Conservation (phyloP, 1,284 basidiomycete genomes). For the Meira nashicola region DNA sequence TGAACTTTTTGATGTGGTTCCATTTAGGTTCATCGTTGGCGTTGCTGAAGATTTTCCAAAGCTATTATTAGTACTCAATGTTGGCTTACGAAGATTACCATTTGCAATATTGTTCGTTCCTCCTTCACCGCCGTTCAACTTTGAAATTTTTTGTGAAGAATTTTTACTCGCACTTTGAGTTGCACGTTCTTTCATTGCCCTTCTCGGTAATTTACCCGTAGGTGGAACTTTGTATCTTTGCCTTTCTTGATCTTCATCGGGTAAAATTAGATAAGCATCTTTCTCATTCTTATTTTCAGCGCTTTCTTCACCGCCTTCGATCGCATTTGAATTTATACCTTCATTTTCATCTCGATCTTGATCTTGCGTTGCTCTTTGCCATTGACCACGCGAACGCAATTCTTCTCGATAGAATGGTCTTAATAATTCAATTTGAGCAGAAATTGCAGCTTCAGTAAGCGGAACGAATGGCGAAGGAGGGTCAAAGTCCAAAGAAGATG, state of each 20-base stretch:
- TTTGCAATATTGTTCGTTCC: too few relatives aligned
- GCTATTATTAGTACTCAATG: too few relatives aligned
- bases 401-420: constrained; percentile 62
- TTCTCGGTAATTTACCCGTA: constrained; percentile 44
- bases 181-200: constrained; percentile 15
- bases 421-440: constrained; percentile 78
- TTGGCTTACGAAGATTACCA: too few relatives aligned
- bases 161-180: too few relatives aligned
- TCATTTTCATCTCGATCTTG: constrained; percentile 15
- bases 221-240: constrained; percentile 47
- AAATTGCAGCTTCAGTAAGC: constrained; percentile 64
- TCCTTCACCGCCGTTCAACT: too few relatives aligned
- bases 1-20: too few relatives aligned
- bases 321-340: constrained; percentile 9
- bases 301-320: constrained; percentile 10
- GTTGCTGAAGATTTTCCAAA: too few relatives aligned
- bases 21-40: too few relatives aligned
- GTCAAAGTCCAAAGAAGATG: constrained; percentile 58
- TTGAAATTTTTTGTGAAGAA: too few relatives aligned
- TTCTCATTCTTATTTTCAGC: constrained; percentile 13
- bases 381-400: constrained; percentile 13
- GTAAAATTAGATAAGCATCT: constrained; percentile 24
- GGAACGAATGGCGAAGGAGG: constrained; percentile 74
- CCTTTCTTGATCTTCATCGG: constrained; percentile 43
- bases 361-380: background rate